Conservation (phyloP, 108 stramenopile genomes). For the Pseudonitzschia pungens region DNA sequence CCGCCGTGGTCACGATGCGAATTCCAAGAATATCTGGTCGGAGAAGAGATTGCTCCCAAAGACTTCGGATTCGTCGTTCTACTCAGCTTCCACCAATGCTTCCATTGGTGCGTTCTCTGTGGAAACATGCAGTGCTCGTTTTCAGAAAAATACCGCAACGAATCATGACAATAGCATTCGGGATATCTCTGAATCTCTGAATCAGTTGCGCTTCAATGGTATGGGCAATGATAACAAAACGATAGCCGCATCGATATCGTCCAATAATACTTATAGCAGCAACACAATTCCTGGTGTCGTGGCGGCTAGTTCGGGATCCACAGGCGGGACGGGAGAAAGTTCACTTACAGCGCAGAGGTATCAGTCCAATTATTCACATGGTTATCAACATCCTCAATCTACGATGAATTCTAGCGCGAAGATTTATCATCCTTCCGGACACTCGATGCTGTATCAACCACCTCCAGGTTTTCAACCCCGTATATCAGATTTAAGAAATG, state of each 20-base stretch:
- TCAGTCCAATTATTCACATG: background rate
- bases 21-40: conserved; percentile 16
- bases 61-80: background rate
- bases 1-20: background rate
- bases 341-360: background rate
- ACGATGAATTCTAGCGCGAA: conserved; percentile 2
- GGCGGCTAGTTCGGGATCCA: conserved; percentile 34
- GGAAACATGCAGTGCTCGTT: background rate
- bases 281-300: conserved; percentile 24
- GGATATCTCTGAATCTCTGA: background rate
- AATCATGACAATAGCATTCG: background rate
- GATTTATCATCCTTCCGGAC: background rate
- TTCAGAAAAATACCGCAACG: background rate
- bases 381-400: conserved; percentile 1
- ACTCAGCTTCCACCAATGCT: background rate
- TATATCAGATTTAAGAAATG: background rate
- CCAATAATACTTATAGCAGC: conserved; percentile 6
- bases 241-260: conserved; percentile 9
- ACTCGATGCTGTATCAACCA: conserved; percentile 1
- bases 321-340: conserved; percentile 5
- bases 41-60: background rate
- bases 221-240: background rate
- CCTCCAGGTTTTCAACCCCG: background rate
- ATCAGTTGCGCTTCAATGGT: background rate
- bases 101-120: background rate